Conservation (phyloP, 1,284 basidiomycete genomes). For the Ganoderma lucidum region DNA sequence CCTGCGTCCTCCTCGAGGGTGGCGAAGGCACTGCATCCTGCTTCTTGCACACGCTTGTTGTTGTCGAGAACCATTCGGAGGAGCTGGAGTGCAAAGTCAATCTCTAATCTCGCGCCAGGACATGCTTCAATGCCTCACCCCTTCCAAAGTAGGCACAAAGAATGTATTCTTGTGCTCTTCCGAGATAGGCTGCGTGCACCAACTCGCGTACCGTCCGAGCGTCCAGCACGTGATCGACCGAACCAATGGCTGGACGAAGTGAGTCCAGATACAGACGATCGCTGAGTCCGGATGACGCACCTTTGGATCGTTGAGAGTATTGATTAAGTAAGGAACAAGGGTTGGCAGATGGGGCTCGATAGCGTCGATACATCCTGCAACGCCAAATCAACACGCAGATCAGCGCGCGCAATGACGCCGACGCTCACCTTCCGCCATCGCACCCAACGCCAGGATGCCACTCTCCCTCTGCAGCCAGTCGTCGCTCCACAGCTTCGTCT, state of each 20-base stretch:
- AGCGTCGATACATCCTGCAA: conserved; percentile 91
- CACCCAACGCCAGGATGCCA: conserved; percentile 95
- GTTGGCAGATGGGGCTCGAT: conserved; percentile 95
- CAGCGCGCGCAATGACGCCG: too few relatives aligned
- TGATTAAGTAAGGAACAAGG: conserved; percentile 92
- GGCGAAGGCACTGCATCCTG: conserved; percentile 98
- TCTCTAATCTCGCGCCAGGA: conserved; percentile 11
- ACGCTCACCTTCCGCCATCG: conserved; percentile 92
- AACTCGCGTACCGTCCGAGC: conserved; percentile 96
- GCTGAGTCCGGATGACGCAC: conserved; percentile 47
- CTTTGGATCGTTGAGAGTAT: conserved; percentile 91
- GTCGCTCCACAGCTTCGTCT: conserved; percentile 91
- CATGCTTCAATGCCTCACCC: conserved; percentile 65
- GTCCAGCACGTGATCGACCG: conserved; percentile 99
- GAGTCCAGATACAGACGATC: neutral
- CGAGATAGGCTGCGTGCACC: conserved; percentile 87
- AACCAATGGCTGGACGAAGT: conserved; percentile 79
- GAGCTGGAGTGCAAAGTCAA: conserved; percentile 58
- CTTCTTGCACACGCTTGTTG: conserved; percentile 99
- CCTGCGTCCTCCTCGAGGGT: conserved; percentile 99
- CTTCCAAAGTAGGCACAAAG: conserved; percentile 98
- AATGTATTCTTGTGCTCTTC: conserved; percentile 90
- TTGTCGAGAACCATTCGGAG: conserved; percentile 98
- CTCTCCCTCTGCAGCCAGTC: conserved; percentile 98
- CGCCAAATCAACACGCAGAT: conserved; percentile 18